Base-by-base conservation (phyloP, 805 yeast species). In the Schwanniomyces occidentalis region DNA sequence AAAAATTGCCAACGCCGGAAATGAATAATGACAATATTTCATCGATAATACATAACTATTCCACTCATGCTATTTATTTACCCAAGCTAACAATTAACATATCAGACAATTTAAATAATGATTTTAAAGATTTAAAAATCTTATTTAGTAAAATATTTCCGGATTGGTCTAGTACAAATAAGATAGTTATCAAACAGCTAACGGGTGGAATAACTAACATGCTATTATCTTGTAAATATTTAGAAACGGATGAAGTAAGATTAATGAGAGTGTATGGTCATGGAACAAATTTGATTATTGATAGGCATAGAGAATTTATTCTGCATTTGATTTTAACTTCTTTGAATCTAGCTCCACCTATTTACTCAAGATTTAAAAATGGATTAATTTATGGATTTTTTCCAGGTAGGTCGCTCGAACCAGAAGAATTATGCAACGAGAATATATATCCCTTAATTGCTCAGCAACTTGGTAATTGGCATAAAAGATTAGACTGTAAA, bases 251-350 rank as follows among this genome's bases (percentile, higher is more conserved):
- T 8, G 73, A 70, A 35, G 60, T 57, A 5, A 78, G 75, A 0
- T 66, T 84, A 12, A 79, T 84, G 36, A 65, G 93, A 39, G 80
- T 85, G 0, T 84, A 85, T 46, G 93, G 93, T 6, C 73, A 76
- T 37, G 89, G 89, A 8, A 84, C 93, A 1, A 74, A 71, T 35
- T 61, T 79, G 23, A 82, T 84, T 32, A 84, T 84, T 21, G 89
- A 85, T 56, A 65, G 93, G 43, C 80, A 80, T 45, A 63, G 89
- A 23, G 93, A 84, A 52, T 81, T 78, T 50, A 80, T 82, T 13
- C 80, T 85, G 37, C 91, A 84, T 52, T 52, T 79, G 31, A 74
- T 78, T 34, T 67, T 85, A 32, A 71, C 79, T 46, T 69, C 81
- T 3, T 63, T 78, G 27, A 64, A 68, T 3, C 68, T 84, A 41